Evolutionary conservation across 495 filamentous ascomycete species (phyloP).

Genomic region (Rusavskia elegans): DNA sequence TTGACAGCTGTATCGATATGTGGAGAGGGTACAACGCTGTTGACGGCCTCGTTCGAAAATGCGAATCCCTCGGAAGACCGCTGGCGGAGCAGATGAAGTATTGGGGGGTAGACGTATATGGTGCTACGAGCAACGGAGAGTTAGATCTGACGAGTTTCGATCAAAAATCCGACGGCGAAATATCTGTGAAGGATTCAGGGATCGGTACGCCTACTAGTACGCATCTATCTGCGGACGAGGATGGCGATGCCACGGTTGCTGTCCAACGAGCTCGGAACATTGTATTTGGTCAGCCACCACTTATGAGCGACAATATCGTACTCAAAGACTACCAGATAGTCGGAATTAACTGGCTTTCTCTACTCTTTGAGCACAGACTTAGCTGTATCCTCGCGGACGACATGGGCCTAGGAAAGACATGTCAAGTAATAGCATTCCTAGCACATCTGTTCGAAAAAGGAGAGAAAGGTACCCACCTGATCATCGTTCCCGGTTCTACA

Average conservation of each 20-base stretch:
- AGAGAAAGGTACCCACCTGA: slow-evolving; percentile 60
- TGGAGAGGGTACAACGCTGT: slow-evolving; percentile 61
- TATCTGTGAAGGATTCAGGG: slow-evolving; percentile 44
- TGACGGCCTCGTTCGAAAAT: slow-evolving; percentile 58
- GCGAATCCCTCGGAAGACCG: slow-evolving; percentile 52
- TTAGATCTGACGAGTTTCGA: slow-evolving; percentile 50
- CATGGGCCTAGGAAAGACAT: slow-evolving; percentile 96
- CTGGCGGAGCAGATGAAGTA: slow-evolving; percentile 52
- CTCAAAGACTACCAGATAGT: slow-evolving; percentile 91
- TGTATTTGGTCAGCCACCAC: slow-evolving; percentile 53
- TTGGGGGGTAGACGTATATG: slow-evolving; percentile 68
- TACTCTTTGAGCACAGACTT: slow-evolving; percentile 61
- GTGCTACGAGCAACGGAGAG: slow-evolving; percentile 44
- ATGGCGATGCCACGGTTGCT: slow-evolving; percentile 27
- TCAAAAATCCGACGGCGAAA: slow-evolving; percentile 8
- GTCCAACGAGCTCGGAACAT: slow-evolving; percentile 20
- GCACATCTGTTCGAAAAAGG: slow-evolving; percentile 58
- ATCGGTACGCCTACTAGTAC: slow-evolving; percentile 54
- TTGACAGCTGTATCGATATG: slow-evolving; percentile 57
- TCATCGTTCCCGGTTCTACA: slow-evolving; percentile 84
- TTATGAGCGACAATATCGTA: slow-evolving; percentile 51
- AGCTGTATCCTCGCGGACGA: slow-evolving; percentile 91
- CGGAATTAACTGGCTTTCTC: slow-evolving; percentile 80
- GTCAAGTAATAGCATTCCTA: slow-evolving; percentile 86
- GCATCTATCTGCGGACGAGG: slow-evolving; percentile 28